Evolutionary conservation across 108 stramenopile species (phyloP), one percentile per base, ranked within the genome.

Genomic region (Licmophora abbreviata): DNA sequence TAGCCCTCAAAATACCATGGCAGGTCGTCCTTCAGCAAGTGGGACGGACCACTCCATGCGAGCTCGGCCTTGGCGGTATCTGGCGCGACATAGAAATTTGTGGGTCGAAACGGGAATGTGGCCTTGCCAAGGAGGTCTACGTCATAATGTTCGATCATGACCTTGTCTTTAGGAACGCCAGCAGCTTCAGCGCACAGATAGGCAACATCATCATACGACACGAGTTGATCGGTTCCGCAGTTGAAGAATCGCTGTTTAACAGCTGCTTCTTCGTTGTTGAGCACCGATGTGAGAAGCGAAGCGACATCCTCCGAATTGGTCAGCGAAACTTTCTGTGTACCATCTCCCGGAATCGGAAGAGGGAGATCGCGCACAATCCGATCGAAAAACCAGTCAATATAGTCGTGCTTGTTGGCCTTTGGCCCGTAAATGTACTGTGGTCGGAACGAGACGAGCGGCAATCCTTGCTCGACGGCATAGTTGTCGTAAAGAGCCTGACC

Each of bases 311-410:
- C 77, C 18, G 77, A 71, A 50, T 90, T 83, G 8, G 84, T 85
- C 35, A 90, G 51, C 8, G 81, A 83, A 8, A 90, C 84, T 50
- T 74, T 76, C 62, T 90, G 88, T 17, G 71, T 67, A 22, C 88
- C 88, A 51, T 80, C 79, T 26, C 68, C 74, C 3, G 88, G 88
- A 45, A 90, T 85, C 12, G 77, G 77, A 29, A 90, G 28, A 8
- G 88, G 81, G 17, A 67, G 50, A 2, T 58, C 66, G 11, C 73
- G 62, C 1, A 71, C 60, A 22, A 90, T 34, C 17, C 88, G 65
- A 59, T 90, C 88, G 54, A 85, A 90, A 36, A 72, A 83, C 75
- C 79, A 90, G 59, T 90, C 88, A 56, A 90, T 75, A 52, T 90
- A 90, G 56, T 82, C 81, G 53, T 76, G 66, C 46, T 90, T 90